Evolutionary conservation across 331 rosid genomes (phyloP), one percentile per base, ranked within the genome.

Genomic region (Pyrus hybrid): DNA sequence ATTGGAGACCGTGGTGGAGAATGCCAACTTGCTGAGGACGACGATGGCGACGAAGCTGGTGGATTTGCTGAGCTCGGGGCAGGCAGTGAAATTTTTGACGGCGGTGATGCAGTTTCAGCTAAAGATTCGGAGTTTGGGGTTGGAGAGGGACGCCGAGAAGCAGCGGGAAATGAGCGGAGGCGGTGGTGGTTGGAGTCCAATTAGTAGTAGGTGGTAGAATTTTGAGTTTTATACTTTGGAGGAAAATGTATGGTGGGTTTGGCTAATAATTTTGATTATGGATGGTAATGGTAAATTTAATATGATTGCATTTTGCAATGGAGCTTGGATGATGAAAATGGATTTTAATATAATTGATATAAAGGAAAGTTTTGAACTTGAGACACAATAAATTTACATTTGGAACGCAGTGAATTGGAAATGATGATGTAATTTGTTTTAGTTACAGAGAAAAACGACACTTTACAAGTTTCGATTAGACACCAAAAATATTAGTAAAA

Each of bases 31-130:
- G 67, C 66, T n/a, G n/a, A n/a, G n/a, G n/a, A n/a, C n/a, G n/a
- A n/a, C n/a, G n/a, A n/a, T n/a, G n/a, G n/a, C n/a, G n/a, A n/a
- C n/a, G n/a, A n/a, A n/a, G n/a, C n/a, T n/a, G n/a, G n/a, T n/a
- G n/a, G n/a, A n/a, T n/a, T 80, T 90, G 5, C 80, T 93, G 37
- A 83, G 33, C 21, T 85, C 85, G 16, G 68, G 75, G 22, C 98
- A 93, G 80, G 79, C 57, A 25, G 83, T 93, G 13, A 67, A 45
- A 26, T 82, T 90, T 63, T 77, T 83, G 67, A 77, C 51, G 4
- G 84, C 89, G 43, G 91, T 77, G 53, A 87, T 80, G 51, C 86
- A 88, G 80, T 89, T 93, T 82, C 96, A 86, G 53, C 80, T 86
- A 26, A 83, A 21, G 78, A 41, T 91, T 35, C 78, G 98, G 75